Evolutionary conservation across 257 asterid genomes (phyloP).

Genomic region (Nyctanthes arbortristis): DNA sequence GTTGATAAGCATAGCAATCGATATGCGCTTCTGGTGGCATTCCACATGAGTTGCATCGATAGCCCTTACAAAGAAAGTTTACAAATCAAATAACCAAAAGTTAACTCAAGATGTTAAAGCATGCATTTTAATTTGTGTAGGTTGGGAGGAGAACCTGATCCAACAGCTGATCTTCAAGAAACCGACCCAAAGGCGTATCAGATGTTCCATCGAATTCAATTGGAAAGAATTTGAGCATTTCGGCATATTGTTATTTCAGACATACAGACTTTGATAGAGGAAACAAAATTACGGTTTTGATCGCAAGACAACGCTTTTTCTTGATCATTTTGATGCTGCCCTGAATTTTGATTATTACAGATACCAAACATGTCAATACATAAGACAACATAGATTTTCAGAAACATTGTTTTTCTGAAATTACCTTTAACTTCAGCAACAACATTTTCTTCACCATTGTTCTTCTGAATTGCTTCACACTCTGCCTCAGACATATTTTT

Average conservation of each 20-base stretch:
- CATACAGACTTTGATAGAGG: conserved; percentile 30
- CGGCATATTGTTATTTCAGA: conserved; percentile 36
- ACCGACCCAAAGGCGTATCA: conserved; percentile 40
- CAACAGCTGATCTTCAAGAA: conserved; percentile 28
- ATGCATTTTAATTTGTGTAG: too few relatives aligned
- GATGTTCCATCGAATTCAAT: conserved; percentile 33
- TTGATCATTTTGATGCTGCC: conserved; percentile 7
- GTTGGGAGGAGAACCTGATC: conserved; percentile 26
- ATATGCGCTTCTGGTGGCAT: conserved; percentile 39
- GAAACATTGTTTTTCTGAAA: too few relatives aligned
- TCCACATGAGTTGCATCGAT: conserved; percentile 33
- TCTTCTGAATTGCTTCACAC: too few relatives aligned
- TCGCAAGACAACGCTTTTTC: conserved; percentile 20
- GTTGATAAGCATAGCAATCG: conserved; percentile 35
- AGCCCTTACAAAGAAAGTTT: conserved; percentile 18
- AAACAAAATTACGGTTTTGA: conserved; percentile 34
- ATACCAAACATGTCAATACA: too few relatives aligned
- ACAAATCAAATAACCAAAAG: background rate
- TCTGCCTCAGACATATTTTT: too few relatives aligned
- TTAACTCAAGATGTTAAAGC: background rate
- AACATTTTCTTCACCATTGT: too few relatives aligned
- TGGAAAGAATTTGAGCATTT: conserved; percentile 38
- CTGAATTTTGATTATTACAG: too few relatives aligned
- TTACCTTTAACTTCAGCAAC: too few relatives aligned
- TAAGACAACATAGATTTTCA: too few relatives aligned